Base-by-base conservation (phyloP, 768 basidiomycete species). In the Mycena rosella region DNA sequence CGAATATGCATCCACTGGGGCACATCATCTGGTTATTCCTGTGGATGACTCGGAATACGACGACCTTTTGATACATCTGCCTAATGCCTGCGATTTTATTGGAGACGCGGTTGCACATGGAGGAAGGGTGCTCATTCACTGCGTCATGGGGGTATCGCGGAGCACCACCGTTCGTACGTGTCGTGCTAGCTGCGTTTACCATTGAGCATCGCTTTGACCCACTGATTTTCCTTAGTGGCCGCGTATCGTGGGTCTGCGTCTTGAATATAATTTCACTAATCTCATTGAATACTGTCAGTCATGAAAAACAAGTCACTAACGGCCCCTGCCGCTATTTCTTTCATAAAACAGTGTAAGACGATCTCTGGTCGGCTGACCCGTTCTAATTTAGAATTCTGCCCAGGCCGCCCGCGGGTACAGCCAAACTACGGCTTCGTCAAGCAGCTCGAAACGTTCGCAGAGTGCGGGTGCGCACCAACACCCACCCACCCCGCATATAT, bases 131-230 rank as follows among this genome's bases (percentile, higher is more conserved):
- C 83, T 93, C 13, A 88, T 93, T 17, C 92, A 93, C 68, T 93
- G 92, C 73, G 80, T 88, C 13, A 90, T 91, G 87, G 92, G 92
- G 7, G 78, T 93, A 10, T 93, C 90, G 0, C 82, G 92, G 67
- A 92, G 91, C 69, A 81, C 87, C 42, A 88, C 91, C 11, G 85
- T 87, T 27, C 27, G 80, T 89, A 27, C 85, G 84, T 55, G 74
- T 74, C 86, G 88, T 29, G 17, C 7, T 30, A 20, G 8, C 14
- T 30, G 13, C 24, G 6, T 51, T 27, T 30, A n/a, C 27, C 47
- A 20, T 45, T 29, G 47, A 14, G n/a, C n/a, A n/a, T n/a, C n/a
- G n/a, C n/a, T n/a, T n/a, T n/a, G n/a, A n/a, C n/a, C n/a, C 11
- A 18, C 27, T 3, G 1, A 36, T 36, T 24, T 17, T 15, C 15